Conservation (phyloP, 306 rosid species). For the Trichosanthes truncata region DNA sequence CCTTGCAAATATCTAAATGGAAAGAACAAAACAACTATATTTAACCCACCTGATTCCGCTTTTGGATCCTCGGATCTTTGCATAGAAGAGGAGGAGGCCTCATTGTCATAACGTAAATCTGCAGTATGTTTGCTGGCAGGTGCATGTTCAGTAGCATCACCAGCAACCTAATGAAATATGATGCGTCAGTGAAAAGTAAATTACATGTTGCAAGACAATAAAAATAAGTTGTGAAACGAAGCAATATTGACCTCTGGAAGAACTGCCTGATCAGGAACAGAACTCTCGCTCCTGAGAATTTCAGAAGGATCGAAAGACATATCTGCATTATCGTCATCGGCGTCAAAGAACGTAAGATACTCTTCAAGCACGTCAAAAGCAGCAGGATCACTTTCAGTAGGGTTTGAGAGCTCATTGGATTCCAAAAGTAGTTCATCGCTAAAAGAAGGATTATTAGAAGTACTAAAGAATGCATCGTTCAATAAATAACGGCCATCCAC, state of each 20-base stretch:
- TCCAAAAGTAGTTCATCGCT: conserved; percentile 48
- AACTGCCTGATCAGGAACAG: conserved; percentile 21
- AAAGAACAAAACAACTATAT: not conserved
- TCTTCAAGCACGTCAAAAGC: conserved; percentile 47
- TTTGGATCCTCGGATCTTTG: conserved; percentile 23
- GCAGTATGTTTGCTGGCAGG: conserved; percentile 18
- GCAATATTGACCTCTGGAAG: conserved; percentile 11
- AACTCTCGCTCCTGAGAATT: conserved; percentile 22
- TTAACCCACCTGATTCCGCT: conserved; percentile 36
- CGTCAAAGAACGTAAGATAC: conserved; percentile 43
- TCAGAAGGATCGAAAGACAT: conserved; percentile 43
- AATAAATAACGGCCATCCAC: conserved; percentile 6
- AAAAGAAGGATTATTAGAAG: conserved; percentile 16
- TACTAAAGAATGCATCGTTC: conserved; percentile 25
- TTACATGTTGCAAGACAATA: not conserved
- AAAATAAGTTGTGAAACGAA: not conserved
- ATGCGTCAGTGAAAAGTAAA: not conserved
- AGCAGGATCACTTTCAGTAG: conserved; percentile 26
- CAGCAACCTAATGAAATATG: conserved; percentile 25
- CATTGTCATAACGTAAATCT: conserved; percentile 26
- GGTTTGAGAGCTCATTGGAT: conserved; percentile 49
- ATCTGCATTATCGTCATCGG: conserved; percentile 38
- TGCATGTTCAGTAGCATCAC: conserved; percentile 23
- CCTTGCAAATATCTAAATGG: not conserved
- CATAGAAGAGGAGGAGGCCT: conserved; percentile 38